A percentile compares a stretch with the other conserved stretches of the same genome.
Conservation (phyloP, 1,284 basidiomycete species). For the Athelia sp. region DNA sequence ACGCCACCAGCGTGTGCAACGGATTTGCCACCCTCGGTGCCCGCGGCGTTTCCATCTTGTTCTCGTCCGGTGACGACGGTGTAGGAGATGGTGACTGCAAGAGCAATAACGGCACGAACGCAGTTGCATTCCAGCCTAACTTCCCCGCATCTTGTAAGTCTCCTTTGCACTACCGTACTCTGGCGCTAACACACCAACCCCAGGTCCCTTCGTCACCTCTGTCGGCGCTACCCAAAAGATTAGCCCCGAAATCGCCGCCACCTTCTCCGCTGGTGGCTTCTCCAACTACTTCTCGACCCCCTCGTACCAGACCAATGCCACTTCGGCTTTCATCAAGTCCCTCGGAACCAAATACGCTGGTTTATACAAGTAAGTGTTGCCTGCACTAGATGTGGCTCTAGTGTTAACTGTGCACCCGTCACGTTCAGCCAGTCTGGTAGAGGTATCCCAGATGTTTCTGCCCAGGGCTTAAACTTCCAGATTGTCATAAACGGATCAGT, state of each 20-base stretch:
- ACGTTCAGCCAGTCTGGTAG: conserved; percentile 44
- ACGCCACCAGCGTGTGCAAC: conserved; percentile 52
- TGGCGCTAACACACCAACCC: conserved; percentile 15
- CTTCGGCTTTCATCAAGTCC: conserved; percentile 41
- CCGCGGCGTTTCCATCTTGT: conserved; percentile 57
- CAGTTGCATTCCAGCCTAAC: conserved; percentile 52
- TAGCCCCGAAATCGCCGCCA: conserved; percentile 48
- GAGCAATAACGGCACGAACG: conserved; percentile 53
- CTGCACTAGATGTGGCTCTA: conserved; percentile 1
- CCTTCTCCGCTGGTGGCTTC: conserved; percentile 53
- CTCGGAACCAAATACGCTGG: conserved; percentile 48
- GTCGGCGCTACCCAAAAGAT: conserved; percentile 50
- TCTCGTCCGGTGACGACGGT: conserved; percentile 59
- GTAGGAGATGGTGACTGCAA: conserved; percentile 59
- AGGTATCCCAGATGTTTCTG: conserved; percentile 69
- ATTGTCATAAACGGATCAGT: conserved; percentile 47
- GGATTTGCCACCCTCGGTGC: conserved; percentile 56
- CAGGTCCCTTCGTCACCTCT: conserved; percentile 59
- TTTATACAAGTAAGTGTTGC: conserved; percentile 44
- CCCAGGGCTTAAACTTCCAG: conserved; percentile 57
- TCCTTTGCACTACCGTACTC: not conserved
- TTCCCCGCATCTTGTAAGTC: conserved; percentile 65
- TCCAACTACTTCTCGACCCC: conserved; percentile 57
- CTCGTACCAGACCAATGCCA: conserved; percentile 52
- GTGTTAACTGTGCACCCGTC: not conserved